Evolutionary conservation across 495 filamentous ascomycete species (phyloP).

Genomic region (Penicillium robsamsonii): DNA sequence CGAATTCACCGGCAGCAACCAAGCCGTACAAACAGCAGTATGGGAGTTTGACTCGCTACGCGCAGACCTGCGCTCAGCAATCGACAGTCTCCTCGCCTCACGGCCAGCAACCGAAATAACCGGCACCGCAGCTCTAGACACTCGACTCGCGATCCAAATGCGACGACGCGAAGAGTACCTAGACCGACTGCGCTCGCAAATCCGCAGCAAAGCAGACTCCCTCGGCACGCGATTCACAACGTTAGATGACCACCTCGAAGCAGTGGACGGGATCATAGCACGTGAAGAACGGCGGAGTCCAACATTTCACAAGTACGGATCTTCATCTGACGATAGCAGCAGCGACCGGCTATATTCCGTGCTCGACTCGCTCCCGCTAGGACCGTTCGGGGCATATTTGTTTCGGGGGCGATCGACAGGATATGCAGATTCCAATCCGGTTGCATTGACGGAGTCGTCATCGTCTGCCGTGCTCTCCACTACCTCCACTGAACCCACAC

Average conservation of each 20-base stretch:
- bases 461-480: slow-evolving; percentile 5
- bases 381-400: slow-evolving; percentile 11
- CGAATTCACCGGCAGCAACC: slow-evolving; percentile 42
- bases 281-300: slow-evolving; percentile 23
- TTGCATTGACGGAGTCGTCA: slow-evolving; percentile 4
- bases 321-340: neutral
- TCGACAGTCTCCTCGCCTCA: slow-evolving; percentile 39
- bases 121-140: slow-evolving; percentile 26
- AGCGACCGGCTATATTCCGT: slow-evolving; percentile 10
- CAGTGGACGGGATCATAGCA: slow-evolving; percentile 34
- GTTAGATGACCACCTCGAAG: slow-evolving; percentile 45
- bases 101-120: slow-evolving; percentile 12
- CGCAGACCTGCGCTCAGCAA: slow-evolving; percentile 41
- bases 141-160: slow-evolving; percentile 35
- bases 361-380: slow-evolving; percentile 20
- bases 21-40: slow-evolving; percentile 34
- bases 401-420: slow-evolving; percentile 16
- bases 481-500: neutral
- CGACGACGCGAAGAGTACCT: slow-evolving; percentile 39
- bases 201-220: slow-evolving; percentile 39
- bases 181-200: slow-evolving; percentile 36
- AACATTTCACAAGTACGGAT: neutral
- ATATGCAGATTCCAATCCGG: slow-evolving; percentile 9
- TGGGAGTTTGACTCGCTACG: slow-evolving; percentile 42
- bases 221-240: slow-evolving; percentile 35